phyloP scores from a whole-genome alignment of 1,284 basidiomycete genomes.

The Tetrapyrgos nigripes region DNA sequence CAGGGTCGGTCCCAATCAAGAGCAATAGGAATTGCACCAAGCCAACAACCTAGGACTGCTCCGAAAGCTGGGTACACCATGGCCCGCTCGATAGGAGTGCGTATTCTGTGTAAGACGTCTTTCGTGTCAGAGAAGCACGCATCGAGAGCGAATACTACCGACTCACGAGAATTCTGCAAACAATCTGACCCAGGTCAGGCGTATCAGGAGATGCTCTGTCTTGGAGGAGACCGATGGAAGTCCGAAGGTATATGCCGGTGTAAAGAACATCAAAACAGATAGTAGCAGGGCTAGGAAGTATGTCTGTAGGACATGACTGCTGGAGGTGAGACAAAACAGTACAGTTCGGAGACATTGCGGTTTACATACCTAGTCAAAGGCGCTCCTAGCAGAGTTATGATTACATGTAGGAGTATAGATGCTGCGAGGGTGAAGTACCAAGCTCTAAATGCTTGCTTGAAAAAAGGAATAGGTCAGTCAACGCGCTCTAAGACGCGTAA shows the following conservation, averaged over 20 bases:
- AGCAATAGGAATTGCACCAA: constrained; percentile 81
- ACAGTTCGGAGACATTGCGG: constrained; percentile 8
- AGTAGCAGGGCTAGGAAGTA: constrained; percentile 73
- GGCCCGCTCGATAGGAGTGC: constrained; percentile 73
- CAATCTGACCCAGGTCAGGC: constrained; percentile 74
- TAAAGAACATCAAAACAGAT: constrained; percentile 69
- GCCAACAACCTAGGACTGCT: constrained; percentile 78
- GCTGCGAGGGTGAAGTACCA: constrained; percentile 57
- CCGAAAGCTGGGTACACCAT: constrained; percentile 83
- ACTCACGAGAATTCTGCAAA: constrained; percentile 84
- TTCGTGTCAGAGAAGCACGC: constrained; percentile 5
- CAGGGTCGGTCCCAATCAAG: constrained; percentile 96
- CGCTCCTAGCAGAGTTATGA: constrained; percentile 79
- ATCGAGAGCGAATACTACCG: background rate
- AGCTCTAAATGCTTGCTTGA: constrained; percentile 56
- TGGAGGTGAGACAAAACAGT: constrained; percentile 15
- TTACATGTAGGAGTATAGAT: constrained; percentile 52
- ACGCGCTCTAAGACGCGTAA: background rate
- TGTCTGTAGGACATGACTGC: constrained; percentile 63
- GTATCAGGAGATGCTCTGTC: constrained; percentile 48
- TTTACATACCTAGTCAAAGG: constrained; percentile 62
- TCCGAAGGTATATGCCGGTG: constrained; percentile 77
- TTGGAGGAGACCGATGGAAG: constrained; percentile 55
- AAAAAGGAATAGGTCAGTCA: background rate
- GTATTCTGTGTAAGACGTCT: constrained; percentile 50